Base-by-base conservation (phyloP, 2,329 filamentous ascomycete genomes). In the Whalleya microplaca region DNA sequence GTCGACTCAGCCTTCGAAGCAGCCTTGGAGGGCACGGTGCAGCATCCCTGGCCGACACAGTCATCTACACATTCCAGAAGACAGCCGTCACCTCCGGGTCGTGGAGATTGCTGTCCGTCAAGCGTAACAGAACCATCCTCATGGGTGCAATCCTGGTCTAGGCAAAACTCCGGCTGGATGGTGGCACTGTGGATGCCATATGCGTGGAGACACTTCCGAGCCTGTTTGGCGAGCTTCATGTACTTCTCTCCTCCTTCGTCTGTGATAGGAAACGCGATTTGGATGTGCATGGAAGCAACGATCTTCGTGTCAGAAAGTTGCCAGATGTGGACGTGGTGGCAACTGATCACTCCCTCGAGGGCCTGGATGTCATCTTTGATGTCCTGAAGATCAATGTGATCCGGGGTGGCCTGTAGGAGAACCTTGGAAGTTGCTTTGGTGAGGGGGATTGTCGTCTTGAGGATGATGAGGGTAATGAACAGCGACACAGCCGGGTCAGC, bases 311-410 rank as follows among this genome's bases (percentile, higher is more conserved):
- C 94, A 16, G 90, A 96, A 32, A 99, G 84, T 74, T 98, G 94
- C 95, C 95, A 99, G 60, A 99, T 92, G 72, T 99, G 95, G 20
- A 99, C 83, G 72, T 99, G 94, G 75, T 99, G 95, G 70, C 92
- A 96, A 71, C 90, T 92, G 59, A 95, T 80, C 46, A 99, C 90
- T 42, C 93, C 93, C 0, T 90, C 89, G 5, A 99, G 85, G 16
- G 84, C 78, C 70, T 93, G 85, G 51, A 99, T 96, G 71, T 99
- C 95, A 64, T 94, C 88, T 64, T 92, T 90, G 73, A 99, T 94
- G 57, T 98, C 91, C 63, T 93, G 89, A 54, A 97, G 85, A 65
- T 88, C 88, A 66, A 99, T 87, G 51, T 94, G 90, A 56, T 92
- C 88, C 0, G 95, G 95, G 0, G 95, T 96, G 2, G 94, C 95